Evolutionary conservation across 371 early-diverging fungal genomes (phyloP), one percentile per base, ranked within the genome.

Genomic region (Smittium mucronatum): DNA sequence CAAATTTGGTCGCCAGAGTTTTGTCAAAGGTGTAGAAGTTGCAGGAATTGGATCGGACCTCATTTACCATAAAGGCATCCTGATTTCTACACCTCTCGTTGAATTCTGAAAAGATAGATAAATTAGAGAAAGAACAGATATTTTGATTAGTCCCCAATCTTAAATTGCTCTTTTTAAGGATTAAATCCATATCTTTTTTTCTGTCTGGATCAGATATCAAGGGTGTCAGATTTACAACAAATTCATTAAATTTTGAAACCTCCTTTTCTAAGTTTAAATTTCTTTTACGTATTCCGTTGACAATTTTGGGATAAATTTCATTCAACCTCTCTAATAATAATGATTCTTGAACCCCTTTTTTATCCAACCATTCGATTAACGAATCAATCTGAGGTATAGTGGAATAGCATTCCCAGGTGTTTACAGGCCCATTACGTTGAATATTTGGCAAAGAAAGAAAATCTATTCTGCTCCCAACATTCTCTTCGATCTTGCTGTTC

Each of bases 351-450:
- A 81, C 71, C 58, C 94, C 94, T 33, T 88, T 84, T 17, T 83
- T 77, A 74, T 91, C 90, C 47, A 93, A 78, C 92, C 93, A 93
- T 16, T 75, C 73, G 70, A 87, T 60, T 36, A 93, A 75, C 8
- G 72, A 68, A 17, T 90, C 88, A 26, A 92, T 58, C 70, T 89
- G 82, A 64, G 83, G 84, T 0, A 87, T 82, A 8, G 83, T 80
- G 36, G 83, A 77, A 67, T 87, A 88, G 70, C 81, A 85, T 31
- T 83, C 77, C 90, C 89, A 91, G 47, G 26, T 58, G 64, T 31
- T 71, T 70, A 25, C 67, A 30, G 65, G 69, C 75, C 66, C 59
- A 61, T 67, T 68, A 70, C 64, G 70, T 80, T 76, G 59, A 78
- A 68, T 30, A 67, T 71, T 8, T 69, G 71, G 2, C 73, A 72